Evolutionary conservation across 2,329 filamentous ascomycete genomes (phyloP).

Genomic region (Paradendryphiella salina): DNA sequence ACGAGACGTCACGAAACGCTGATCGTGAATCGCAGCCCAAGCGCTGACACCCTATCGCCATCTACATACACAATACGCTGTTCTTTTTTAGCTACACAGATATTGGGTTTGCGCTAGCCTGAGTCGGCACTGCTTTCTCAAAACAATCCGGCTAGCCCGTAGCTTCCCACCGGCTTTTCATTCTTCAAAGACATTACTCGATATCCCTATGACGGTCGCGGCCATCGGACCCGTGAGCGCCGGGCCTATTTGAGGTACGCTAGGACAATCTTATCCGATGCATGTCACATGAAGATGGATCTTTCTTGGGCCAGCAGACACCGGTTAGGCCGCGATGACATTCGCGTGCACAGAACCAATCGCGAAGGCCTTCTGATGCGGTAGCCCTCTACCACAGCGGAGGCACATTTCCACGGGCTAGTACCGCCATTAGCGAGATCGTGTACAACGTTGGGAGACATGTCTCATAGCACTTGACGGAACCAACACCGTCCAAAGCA

Average conservation of each 20-base stretch:
- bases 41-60: neutral
- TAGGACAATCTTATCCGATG: neutral
- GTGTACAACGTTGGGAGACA: neutral
- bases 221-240: neutral
- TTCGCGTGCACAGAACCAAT: slow-evolving; percentile 1
- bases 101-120: slow-evolving; percentile 9
- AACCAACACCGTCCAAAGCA: neutral
- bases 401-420: slow-evolving; percentile 1
- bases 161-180: neutral
- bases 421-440: slow-evolving; percentile 2
- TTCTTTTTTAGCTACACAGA: slow-evolving; percentile 1
- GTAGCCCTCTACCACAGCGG: neutral
- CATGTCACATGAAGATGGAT: slow-evolving; percentile 3
- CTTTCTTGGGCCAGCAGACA: slow-evolving; percentile 3
- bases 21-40: slow-evolving; percentile 1
- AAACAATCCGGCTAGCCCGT: neutral
- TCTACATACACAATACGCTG: neutral
- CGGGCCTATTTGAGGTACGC: slow-evolving; percentile 4
- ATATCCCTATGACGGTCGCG: neutral
- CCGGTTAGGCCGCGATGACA: slow-evolving; percentile 1
- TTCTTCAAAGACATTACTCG: neutral
- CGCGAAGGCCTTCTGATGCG: neutral
- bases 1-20: neutral
- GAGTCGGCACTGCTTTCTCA: neutral
- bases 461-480: slow-evolving; percentile 4